phyloP scores from a whole-genome alignment of 225 moss, liverwort and hornwort species.

The Lunularia cruciata region DNA sequence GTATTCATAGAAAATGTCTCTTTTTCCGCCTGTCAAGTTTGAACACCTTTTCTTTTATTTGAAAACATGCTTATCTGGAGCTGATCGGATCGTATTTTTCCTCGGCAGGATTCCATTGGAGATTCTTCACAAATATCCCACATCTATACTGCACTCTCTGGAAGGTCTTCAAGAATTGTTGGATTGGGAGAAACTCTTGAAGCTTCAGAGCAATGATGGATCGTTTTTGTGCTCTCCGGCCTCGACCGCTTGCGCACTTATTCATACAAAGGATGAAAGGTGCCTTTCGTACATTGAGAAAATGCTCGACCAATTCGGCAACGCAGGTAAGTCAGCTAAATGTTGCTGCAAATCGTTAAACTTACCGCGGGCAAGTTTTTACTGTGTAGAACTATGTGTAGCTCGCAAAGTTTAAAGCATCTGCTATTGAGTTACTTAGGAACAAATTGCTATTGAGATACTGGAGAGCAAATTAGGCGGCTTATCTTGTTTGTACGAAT shows the following conservation, averaged over 20 bases:
- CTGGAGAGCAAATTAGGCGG: no score
- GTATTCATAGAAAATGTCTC: slow-evolving; percentile 1
- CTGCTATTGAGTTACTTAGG: no score
- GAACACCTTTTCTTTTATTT: not conserved
- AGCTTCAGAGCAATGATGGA: slow-evolving; percentile 66
- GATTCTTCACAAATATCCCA: slow-evolving; percentile 64
- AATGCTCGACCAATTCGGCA: slow-evolving; percentile 53
- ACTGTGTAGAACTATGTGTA: no score
- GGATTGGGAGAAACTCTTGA: slow-evolving; percentile 64
- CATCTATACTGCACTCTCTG: slow-evolving; percentile 68
- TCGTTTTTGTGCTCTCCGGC: slow-evolving; percentile 73
- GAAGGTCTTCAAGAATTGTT: slow-evolving; percentile 69
- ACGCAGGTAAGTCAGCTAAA: slow-evolving; percentile 54
- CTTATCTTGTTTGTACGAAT: no score
- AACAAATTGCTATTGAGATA: no score
- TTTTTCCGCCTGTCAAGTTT: not conserved
- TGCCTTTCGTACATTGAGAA: slow-evolving; percentile 58
- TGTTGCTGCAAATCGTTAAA: no score
- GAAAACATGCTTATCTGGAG: no score
- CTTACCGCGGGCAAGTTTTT: no score
- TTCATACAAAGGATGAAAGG: slow-evolving; percentile 59
- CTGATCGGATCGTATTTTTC: no score
- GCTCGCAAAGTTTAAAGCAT: no score
- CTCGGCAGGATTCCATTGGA: slow-evolving; percentile 68
- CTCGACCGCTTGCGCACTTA: slow-evolving; percentile 74